A percentile compares a stretch with the other conserved stretches of the same genome.
phyloP scores from a whole-genome alignment of 352 stramenopile species.

The Pythium phragmiticola region DNA sequence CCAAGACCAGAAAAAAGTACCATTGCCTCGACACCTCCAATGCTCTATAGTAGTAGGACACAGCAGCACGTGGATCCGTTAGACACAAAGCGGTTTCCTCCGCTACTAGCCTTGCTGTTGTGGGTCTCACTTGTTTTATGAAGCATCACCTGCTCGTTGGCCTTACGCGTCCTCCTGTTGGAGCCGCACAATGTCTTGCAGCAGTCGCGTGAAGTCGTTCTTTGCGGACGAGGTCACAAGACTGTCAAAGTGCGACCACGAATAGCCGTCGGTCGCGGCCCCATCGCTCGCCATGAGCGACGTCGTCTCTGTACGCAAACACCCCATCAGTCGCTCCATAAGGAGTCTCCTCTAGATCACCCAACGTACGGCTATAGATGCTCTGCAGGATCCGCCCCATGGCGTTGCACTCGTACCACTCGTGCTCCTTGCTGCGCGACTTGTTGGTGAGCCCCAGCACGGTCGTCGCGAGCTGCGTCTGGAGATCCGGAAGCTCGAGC shows the following conservation, averaged over 20 bases:
- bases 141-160: too few relatives aligned
- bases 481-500: slow-evolving; percentile 61
- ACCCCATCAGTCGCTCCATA: slow-evolving; percentile 1
- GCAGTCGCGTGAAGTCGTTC: slow-evolving; percentile 45
- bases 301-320: slow-evolving; percentile 23
- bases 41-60: too few relatives aligned
- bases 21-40: too few relatives aligned
- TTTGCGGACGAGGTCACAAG: slow-evolving; percentile 47
- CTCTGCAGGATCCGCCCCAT: slow-evolving; percentile 54
- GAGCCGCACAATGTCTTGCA: slow-evolving; percentile 68
- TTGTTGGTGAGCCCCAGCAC: slow-evolving; percentile 76
- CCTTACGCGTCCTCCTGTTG: slow-evolving; percentile 25
- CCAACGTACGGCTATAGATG: slow-evolving; percentile 48
- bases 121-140: not conserved
- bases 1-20: too few relatives aligned
- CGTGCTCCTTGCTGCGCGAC: slow-evolving; percentile 68
- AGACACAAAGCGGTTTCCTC: not conserved
- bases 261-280: slow-evolving; percentile 66
- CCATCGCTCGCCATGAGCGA: slow-evolving; percentile 36
- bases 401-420: slow-evolving; percentile 82
- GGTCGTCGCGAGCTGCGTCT: slow-evolving; percentile 55
- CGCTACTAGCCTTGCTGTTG: not conserved
- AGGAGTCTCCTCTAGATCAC: not conserved
- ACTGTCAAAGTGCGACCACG: slow-evolving; percentile 79
- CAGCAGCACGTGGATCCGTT: not conserved